phyloP scores from a whole-genome alignment of 257 asterid genomes.

The Echites panduratus region DNA sequence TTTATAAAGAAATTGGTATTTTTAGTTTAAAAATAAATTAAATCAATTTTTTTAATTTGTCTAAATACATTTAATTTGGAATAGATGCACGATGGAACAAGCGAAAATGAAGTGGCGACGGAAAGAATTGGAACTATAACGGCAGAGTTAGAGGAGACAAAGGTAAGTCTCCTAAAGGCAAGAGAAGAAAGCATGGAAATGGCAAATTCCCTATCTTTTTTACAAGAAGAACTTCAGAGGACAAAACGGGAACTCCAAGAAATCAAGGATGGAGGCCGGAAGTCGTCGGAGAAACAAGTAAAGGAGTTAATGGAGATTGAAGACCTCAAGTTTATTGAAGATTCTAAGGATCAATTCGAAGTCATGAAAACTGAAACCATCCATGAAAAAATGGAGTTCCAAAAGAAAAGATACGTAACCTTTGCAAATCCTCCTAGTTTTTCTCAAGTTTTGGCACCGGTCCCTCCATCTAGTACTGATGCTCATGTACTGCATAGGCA shows the following conservation, averaged over 20 bases:
- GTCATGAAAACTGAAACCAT: constrained; percentile 15
- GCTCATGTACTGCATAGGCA: constrained; percentile 50
- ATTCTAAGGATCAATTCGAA: constrained; percentile 18
- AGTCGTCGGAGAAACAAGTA: constrained; percentile 6
- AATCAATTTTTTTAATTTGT: too few relatives aligned
- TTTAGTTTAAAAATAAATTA: too few relatives aligned
- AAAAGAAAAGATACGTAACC: constrained; percentile 60
- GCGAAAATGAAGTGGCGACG: constrained; percentile 4
- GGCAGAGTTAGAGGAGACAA: constrained; percentile 59
- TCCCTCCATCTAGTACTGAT: constrained; percentile 18
- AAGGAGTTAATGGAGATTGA: constrained; percentile 28
- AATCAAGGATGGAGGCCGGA: constrained; percentile 20
- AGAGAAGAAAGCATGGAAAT: constrained; percentile 48
- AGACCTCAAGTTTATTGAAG: constrained; percentile 47
- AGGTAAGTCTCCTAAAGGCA: constrained; percentile 59
- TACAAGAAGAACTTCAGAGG: constrained; percentile 59
- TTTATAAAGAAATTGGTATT: too few relatives aligned
- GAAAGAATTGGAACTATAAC: constrained; percentile 11
- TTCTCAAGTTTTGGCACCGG: constrained; percentile 24
- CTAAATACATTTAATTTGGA: too few relatives aligned
- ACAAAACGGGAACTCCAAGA: constrained; percentile 56
- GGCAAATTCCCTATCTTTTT: constrained; percentile 52
- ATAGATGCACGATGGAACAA: constrained; percentile 44
- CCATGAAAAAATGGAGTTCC: constrained; percentile 25
- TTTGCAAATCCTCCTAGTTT: constrained; percentile 48